These are phyloP conservation scores for Zizania latifolia DNA, from an alignment of 176 grass and related monocot species.

Conservation along the genomic window DNA sequence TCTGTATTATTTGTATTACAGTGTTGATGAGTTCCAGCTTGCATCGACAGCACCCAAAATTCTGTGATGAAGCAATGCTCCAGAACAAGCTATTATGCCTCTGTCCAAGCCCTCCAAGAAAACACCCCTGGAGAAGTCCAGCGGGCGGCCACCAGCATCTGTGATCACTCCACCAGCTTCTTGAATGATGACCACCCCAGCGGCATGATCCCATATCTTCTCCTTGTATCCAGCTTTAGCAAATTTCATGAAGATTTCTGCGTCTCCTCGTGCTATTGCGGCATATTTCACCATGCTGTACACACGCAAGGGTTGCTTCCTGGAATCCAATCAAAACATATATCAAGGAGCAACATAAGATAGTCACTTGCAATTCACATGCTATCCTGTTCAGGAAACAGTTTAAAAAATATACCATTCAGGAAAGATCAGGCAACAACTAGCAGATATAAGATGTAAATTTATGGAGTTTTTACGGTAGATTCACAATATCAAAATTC, in stretches of 20 bases:
- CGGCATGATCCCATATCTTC: slow-evolving; percentile 98
- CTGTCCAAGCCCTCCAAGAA: slow-evolving; percentile 81
- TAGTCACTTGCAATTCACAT: background rate
- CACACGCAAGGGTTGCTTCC: slow-evolving; percentile 80
- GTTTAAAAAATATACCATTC: background rate
- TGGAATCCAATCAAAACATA: slow-evolving; percentile 35
- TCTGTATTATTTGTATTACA: slow-evolving; percentile 34
- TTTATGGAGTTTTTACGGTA: background rate
- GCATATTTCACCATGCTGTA: slow-evolving; percentile 99
- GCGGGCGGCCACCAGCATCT: slow-evolving; percentile 62
- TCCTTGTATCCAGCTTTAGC: slow-evolving; percentile 91
- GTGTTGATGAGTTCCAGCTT: slow-evolving; percentile 87
- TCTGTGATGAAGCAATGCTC: slow-evolving; percentile 65
- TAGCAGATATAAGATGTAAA: background rate
- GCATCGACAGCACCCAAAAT: slow-evolving; percentile 81
- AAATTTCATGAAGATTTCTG: slow-evolving; percentile 99
- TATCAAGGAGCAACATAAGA: background rate
- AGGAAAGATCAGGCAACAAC: background rate
- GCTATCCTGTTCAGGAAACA: background rate
- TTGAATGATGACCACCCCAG: slow-evolving; percentile 84
- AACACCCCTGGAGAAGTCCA: slow-evolving; percentile 87
- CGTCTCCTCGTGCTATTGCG: slow-evolving; percentile 82
- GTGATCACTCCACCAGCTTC: slow-evolving; percentile 92
- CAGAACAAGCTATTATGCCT: slow-evolving; percentile 83
- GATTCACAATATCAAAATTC: background rate